Percentiles rank a stretch among this genome's conserved stretches.
phyloP scores from a whole-genome alignment of 78 protist species.

The Monocercomonoides exilis region DNA sequence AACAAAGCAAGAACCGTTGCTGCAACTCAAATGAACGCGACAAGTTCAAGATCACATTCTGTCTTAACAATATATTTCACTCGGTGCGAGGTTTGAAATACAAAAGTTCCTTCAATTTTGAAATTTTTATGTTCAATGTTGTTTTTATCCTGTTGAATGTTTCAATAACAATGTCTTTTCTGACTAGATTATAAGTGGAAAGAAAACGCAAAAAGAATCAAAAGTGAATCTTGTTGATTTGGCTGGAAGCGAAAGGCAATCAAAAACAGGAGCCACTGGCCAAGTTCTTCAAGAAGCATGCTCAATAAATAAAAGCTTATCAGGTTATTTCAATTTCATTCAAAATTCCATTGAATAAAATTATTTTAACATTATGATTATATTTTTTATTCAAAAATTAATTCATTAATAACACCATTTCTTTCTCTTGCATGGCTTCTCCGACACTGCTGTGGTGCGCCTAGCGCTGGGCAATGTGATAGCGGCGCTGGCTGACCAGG shows the following conservation, averaged over 20 bases:
- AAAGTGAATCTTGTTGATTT: slow-evolving; percentile 54
- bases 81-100: background rate
- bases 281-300: slow-evolving; percentile 69
- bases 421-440: no score
- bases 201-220: background rate
- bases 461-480: slow-evolving; percentile 67
- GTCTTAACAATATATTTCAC: slow-evolving; percentile 55
- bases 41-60: slow-evolving; percentile 68
- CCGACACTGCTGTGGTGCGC: no score
- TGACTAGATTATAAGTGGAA: background rate
- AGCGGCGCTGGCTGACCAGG: slow-evolving; percentile 57
- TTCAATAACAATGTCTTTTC: background rate
- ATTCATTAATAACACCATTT: no score
- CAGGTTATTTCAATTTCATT: no score
- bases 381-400: no score
- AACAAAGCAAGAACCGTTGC: slow-evolving; percentile 59
- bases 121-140: no score
- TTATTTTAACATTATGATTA: no score
- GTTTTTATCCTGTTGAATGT: background rate
- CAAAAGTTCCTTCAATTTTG: no score
- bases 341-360: no score
- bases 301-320: slow-evolving; percentile 75
- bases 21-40: slow-evolving; percentile 70
- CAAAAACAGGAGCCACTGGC: slow-evolving; percentile 44
- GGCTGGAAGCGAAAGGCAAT: slow-evolving; percentile 55